Evolutionary conservation across 345 rosid species (phyloP), one percentile per base, ranked within the genome.

Genomic region (Salix koriyanagi): DNA sequence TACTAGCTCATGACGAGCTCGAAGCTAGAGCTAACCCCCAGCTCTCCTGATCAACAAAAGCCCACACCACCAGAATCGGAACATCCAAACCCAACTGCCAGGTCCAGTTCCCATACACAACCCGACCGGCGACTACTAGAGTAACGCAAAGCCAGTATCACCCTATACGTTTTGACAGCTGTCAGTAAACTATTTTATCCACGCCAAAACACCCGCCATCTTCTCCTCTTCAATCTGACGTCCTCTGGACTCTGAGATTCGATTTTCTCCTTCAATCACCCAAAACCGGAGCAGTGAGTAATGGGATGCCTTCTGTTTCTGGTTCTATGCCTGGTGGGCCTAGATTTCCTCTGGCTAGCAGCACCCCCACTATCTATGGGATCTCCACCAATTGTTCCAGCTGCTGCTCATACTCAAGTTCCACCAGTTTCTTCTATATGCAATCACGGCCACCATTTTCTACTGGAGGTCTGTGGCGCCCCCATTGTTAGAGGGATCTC

Each of bases 381-480:
- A n/a, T 91, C 87, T 81, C 90, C 86, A 14, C 85, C 89, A 56
- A 61, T 82, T 83, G 76, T 78, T 52, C 81, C 88, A 41, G 80
- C 78, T 62, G 76, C 85, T 54, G 74, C 80, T 76, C 88, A 89
- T 81, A 81, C 79, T 61, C 94, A 88, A 75, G 79, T 84, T 66
- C 90, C 87, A 48, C 16, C 48, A 12, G 15, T 44, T 10, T 44
- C 48, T 44, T 44, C 16, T 10, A 13, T 10, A 13, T 44, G 48
- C 48, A 12, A 44, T 44, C 48, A 44, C 84, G 80, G 69, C 64
- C 78, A 79, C 79, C 73, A 54, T 76, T 88, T 61, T 69, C 81
- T 75, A 65, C 84, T 76, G 86, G 85, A 74, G 80, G 76, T 84
- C 39, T 28, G 69, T 56, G 2, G 11, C 65, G 4, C 73, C 83